phyloP scores from a whole-genome alignment of 768 basidiomycete genomes.

The Phaffia australis region DNA sequence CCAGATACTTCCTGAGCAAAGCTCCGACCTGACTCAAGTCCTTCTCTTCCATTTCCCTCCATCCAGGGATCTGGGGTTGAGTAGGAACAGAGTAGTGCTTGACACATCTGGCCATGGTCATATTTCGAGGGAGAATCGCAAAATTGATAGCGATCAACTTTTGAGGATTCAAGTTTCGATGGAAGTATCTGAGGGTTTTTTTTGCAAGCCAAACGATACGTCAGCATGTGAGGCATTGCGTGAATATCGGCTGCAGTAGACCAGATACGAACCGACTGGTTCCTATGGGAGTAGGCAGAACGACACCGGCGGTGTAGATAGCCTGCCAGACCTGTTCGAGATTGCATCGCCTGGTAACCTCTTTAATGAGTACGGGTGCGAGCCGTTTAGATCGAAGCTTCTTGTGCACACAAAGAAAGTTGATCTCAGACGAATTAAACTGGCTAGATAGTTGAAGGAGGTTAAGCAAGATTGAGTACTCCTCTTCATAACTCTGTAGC shows the following conservation, averaged over 20 bases:
- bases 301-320: slow-evolving; percentile 87
- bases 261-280: slow-evolving; percentile 54
- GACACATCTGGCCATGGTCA: slow-evolving; percentile 86
- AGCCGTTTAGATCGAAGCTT: slow-evolving; percentile 89
- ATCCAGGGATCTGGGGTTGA: slow-evolving; percentile 42
- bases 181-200: slow-evolving; percentile 60
- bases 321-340: slow-evolving; percentile 88
- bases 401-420: slow-evolving; percentile 95
- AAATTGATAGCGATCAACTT: slow-evolving; percentile 88
- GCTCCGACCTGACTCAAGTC: slow-evolving; percentile 63
- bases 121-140: slow-evolving; percentile 69
- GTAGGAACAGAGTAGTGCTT: slow-evolving; percentile 57
- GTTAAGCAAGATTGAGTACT: slow-evolving; percentile 2
- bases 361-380: slow-evolving; percentile 92
- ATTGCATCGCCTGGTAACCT: slow-evolving; percentile 85
- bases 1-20: slow-evolving; percentile 66
- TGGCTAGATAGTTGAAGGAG: slow-evolving; percentile 40
- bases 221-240: not conserved
- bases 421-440: slow-evolving; percentile 76
- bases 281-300: slow-evolving; percentile 85
- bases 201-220: too few species aligned
- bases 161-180: slow-evolving; percentile 78
- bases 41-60: slow-evolving; percentile 76
- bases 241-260: too few species aligned
- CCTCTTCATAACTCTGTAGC: too few species aligned